A percentile compares a stretch with the other conserved stretches of the same genome.
phyloP scores from a whole-genome alignment of 305 asterid genomes.

The Coffea humblotiana region DNA sequence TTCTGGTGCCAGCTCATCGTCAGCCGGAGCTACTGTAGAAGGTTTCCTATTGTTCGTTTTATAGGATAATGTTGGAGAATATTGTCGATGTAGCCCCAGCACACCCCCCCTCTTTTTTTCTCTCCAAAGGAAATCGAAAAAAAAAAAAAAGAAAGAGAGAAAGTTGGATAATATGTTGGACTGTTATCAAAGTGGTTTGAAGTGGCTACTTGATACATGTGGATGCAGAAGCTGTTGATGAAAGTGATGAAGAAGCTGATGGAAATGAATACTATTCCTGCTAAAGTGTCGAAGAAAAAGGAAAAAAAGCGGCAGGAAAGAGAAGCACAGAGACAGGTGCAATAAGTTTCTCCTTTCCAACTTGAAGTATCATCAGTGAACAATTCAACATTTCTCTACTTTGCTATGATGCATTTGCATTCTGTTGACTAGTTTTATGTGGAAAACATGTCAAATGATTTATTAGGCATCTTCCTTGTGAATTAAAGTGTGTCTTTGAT shows the following conservation, averaged over 20 bases:
- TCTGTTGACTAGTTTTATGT: neutral
- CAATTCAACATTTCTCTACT: neutral
- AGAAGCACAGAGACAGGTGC: constrained; percentile 89
- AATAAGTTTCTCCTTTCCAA: neutral
- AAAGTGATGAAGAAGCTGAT: constrained; percentile 74
- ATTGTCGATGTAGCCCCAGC: neutral
- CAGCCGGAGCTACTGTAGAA: constrained; percentile 60
- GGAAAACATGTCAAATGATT: neutral
- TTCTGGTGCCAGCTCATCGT: constrained; percentile 79
- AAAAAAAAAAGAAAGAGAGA: neutral
- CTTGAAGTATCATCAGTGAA: neutral
- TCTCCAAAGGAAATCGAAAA: too few species aligned
- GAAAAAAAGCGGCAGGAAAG: constrained; percentile 91
- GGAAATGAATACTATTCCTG: constrained; percentile 58
- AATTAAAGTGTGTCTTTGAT: neutral
- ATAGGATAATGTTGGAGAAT: neutral
- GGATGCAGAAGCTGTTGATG: constrained; percentile 62
- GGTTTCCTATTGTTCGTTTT: constrained; percentile 36
- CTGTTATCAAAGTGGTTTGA: neutral
- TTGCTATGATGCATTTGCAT: neutral
- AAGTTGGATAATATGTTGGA: neutral
- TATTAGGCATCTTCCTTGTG: neutral
- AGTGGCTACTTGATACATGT: neutral
- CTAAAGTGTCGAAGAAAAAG: constrained; percentile 67
- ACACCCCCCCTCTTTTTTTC: too few species aligned